Evolutionary conservation across 2,329 filamentous ascomycete genomes (phyloP), one percentile per base, ranked within the genome.

Genomic region (Dactylellina haptotyla): DNA sequence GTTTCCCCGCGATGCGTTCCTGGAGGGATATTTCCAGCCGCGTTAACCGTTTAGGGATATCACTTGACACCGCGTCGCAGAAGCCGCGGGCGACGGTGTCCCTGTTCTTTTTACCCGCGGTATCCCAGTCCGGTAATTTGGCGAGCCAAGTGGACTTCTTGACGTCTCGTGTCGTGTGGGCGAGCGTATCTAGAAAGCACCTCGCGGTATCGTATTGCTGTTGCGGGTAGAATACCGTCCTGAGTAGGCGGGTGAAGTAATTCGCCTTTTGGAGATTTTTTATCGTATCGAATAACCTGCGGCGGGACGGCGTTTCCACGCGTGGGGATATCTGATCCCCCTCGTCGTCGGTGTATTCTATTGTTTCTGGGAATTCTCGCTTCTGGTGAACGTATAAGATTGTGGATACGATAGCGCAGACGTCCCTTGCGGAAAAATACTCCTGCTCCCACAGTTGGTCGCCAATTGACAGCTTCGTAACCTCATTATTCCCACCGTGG

Each of bases 381-480:
- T 54, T 65, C 8, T 72, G 23, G 1, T 65, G 59, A 14, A 72
- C 18, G 37, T 72, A 72, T 6, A 72, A 37, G n/a, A 65, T 61
- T 3, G 59, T 72, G 4, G 67, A 72, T 2, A 72, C 12, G 10
- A 65, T 72, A 3, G 37, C 37, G n/a, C 59, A 65, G 4, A 72
- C 54, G 10, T 72, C 67, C 14, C 54, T 26, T 0, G 53, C 25
- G 6, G 14, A 23, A 20, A 62, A 65, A 12, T 59, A 59, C 8
- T 34, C 53, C 25, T 61, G 26, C 20, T 72, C 67, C 51, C 51
- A 54, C 2, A 72, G 18, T n/a, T 12, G 39, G 4, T 50, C 34
- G 1, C 67, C 67, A 4, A 72, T 30, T 1, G 45, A 65, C 14
- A 72, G 50, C 3, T 32, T 32, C 3, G 25, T 23, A n/a, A 63